Evolutionary conservation across 1,284 basidiomycete species (phyloP).

Genomic region (Moniliophthora roreri): DNA sequence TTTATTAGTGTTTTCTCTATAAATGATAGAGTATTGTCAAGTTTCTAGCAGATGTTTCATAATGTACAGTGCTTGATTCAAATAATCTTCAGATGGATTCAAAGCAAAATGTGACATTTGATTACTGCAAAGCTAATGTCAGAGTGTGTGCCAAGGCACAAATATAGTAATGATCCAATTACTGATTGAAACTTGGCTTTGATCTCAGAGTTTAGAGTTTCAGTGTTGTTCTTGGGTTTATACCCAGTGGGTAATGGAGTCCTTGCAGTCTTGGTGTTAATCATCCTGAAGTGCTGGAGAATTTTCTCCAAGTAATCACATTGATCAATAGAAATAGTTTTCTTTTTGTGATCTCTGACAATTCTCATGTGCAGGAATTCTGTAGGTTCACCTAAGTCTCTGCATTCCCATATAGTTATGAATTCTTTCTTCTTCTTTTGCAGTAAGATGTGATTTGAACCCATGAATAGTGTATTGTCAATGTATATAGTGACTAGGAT

Average conservation of each 20-base stretch:
- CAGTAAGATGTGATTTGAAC: neutral
- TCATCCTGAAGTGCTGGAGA: conserved; percentile 14
- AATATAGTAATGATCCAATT: conserved; percentile 23
- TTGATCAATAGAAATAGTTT: conserved; percentile 17
- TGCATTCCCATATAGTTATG: conserved; percentile 16
- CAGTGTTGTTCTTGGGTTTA: conserved; percentile 4
- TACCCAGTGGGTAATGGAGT: conserved; percentile 19
- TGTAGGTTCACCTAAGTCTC: conserved; percentile 11
- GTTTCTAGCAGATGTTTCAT: conserved; percentile 24
- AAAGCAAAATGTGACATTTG: conserved; percentile 4
- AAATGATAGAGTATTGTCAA: conserved; percentile 19
- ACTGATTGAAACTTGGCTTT: conserved; percentile 17
- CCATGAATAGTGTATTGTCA: conserved; percentile 5
- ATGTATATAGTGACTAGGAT: conserved; percentile 22
- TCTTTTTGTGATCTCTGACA: neutral
- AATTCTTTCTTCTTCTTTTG: conserved; percentile 13
- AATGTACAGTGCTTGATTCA: conserved; percentile 18
- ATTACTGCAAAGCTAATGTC: conserved; percentile 18
- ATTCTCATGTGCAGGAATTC: conserved; percentile 17
- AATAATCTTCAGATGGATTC: conserved; percentile 4
- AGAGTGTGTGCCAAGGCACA: conserved; percentile 23
- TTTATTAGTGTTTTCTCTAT: conserved; percentile 14
- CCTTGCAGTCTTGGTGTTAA: conserved; percentile 15
- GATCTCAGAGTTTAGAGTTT: conserved; percentile 10
- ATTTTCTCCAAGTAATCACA: conserved; percentile 18